Evolutionary conservation across 2,329 filamentous ascomycete species (phyloP), one percentile per base, ranked within the genome.

Genomic region (Arthrobotrys entomopaga): DNA sequence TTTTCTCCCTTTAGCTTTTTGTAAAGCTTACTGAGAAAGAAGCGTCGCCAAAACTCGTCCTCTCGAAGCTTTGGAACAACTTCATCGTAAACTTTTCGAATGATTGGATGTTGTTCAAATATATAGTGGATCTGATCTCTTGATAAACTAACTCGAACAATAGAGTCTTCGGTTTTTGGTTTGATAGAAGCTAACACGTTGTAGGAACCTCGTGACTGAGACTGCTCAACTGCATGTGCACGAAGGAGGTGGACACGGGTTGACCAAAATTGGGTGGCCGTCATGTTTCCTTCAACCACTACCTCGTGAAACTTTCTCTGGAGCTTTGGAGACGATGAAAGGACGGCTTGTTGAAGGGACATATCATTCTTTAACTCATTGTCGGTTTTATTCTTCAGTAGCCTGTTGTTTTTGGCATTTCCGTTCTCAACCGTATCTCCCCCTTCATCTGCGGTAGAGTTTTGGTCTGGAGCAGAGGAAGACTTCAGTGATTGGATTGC

Each of bases 191-290:
- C 93, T 16, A 99, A 85, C 5, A 98, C 93, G 78, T 99, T 98
- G 82, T 97, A 97, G 2, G 92, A 89, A 4, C 94, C 95, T 77
- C 91, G 90, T 78, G 89, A 90, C 83, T 99, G 96, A 71, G 88
- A 89, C 65, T 87, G 89, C 82, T 98, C 93, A 52, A 97, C 95
- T 1, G 93, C 93, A 82, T 97, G 91, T 0, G 94, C 91, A 11
- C 95, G 90, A 29, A 99, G 85, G 34, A 97, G 84, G 80, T 92
- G 92, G 53, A 93, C 87, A 52, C 96, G 87, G 1, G 92, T 92
- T 0, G 92, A 92, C 95, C 95, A 99, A 83, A 99, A 99, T 81
- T 97, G 94, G 0, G 88, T 85, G 77, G 94, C 93, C 81, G 98
- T 97, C 50, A 93, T 90, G 1, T 87, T 87, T 26, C 90, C 88